phyloP scores from a whole-genome alignment of 1,139 yeast species.

The Chernovozyma aurita region DNA sequence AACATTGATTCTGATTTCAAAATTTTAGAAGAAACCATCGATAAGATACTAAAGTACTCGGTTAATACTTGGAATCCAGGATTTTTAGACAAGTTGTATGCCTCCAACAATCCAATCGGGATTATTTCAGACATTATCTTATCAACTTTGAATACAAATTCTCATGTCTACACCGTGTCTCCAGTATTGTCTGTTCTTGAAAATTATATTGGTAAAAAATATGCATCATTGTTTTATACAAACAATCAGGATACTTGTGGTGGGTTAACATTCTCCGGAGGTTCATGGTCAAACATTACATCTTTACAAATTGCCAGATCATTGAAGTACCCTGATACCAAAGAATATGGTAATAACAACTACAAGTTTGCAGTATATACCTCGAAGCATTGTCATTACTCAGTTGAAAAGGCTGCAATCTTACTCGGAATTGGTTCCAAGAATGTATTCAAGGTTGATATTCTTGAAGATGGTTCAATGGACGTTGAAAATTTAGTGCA shows the following conservation, averaged over 20 bases:
- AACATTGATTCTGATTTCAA: conserved; percentile 11
- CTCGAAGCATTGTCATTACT: conserved; percentile 72
- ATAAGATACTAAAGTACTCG: conserved; percentile 58
- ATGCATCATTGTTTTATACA: conserved; percentile 62
- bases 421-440: conserved; percentile 67
- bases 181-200: conserved; percentile 79
- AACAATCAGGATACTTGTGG: conserved; percentile 52
- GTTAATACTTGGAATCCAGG: conserved; percentile 89
- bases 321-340: conserved; percentile 64
- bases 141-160: conserved; percentile 72
- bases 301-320: conserved; percentile 76
- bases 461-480: conserved; percentile 53
- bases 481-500: conserved; percentile 41
- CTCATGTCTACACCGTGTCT: conserved; percentile 83
- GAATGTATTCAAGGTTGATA: conserved; percentile 61
- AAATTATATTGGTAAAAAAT: conserved; percentile 60
- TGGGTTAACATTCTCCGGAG: conserved; percentile 84
- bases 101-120: conserved; percentile 82
- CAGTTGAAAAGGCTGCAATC: conserved; percentile 80
- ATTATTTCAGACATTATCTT: conserved; percentile 68
- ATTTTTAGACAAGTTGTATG: conserved; percentile 78
- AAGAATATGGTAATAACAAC: conserved; percentile 50
- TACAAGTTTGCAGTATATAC: conserved; percentile 67
- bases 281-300: conserved; percentile 82
- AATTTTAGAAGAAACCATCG: conserved; percentile 44